phyloP scores from a whole-genome alignment of 306 rosid species.

The Medicago ruthenica region DNA sequence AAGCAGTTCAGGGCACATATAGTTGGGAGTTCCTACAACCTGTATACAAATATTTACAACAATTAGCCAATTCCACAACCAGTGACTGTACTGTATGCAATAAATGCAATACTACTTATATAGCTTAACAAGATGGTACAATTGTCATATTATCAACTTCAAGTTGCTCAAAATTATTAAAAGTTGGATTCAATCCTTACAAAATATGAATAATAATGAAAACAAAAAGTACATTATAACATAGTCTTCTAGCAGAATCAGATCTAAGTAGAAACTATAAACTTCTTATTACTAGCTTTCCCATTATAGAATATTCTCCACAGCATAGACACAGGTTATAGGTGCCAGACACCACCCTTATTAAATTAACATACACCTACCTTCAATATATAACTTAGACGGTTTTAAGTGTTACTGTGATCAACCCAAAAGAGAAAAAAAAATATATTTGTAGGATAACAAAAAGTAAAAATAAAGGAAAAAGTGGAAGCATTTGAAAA shows the following conservation, averaged over 20 bases:
- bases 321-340: neutral
- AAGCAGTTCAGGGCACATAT: slow-evolving; percentile 97
- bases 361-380: slow-evolving; percentile 2
- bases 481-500: neutral
- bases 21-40: slow-evolving; percentile 99
- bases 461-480: neutral
- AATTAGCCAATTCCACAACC: slow-evolving; percentile 10
- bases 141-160: slow-evolving; percentile 36
- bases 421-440: neutral
- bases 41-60: slow-evolving; percentile 42
- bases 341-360: neutral
- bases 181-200: slow-evolving; percentile 17
- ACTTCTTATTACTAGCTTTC: neutral
- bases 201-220: slow-evolving; percentile 9
- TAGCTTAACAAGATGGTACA: neutral
- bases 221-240: neutral
- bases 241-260: slow-evolving; percentile 5
- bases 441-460: neutral
- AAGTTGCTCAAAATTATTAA: slow-evolving; percentile 15
- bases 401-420: neutral
- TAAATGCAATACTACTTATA: slow-evolving; percentile 19
- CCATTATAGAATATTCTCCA: neutral
- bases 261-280: neutral
- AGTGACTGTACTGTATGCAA: neutral
- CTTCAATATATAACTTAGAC: slow-evolving; percentile 3